phyloP scores from a whole-genome alignment of 2,329 filamentous ascomycete species.

The Phaeosphaeriaceae sp. region DNA sequence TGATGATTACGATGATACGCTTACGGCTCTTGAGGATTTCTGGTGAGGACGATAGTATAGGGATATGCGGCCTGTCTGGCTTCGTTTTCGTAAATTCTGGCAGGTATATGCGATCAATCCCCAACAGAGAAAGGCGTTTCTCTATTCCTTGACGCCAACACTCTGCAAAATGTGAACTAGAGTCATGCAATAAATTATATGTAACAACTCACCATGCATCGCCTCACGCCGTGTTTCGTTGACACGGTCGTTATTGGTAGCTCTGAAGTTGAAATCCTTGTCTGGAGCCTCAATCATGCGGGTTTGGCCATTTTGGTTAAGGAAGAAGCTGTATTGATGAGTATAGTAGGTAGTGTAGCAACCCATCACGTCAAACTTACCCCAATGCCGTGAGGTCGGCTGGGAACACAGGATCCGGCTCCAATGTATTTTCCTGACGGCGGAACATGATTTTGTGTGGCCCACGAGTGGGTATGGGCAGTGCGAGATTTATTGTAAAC shows the following conservation, averaged over 20 bases:
- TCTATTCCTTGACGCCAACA: conserved; percentile 68
- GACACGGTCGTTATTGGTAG: conserved; percentile 75
- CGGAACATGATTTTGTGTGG: conserved; percentile 69
- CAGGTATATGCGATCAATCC: conserved; percentile 66
- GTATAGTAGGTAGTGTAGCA: not conserved
- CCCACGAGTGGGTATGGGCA: not conserved
- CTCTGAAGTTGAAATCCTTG: conserved; percentile 75
- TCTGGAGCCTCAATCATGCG: conserved; percentile 71
- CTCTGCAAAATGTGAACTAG: conserved; percentile 52
- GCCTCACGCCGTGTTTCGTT: conserved; percentile 74
- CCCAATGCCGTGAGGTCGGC: conserved; percentile 73
- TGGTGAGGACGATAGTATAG: conserved; percentile 67
- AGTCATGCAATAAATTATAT: not conserved
- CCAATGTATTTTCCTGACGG: conserved; percentile 70
- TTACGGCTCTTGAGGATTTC: conserved; percentile 61
- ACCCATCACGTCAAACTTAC: conserved; percentile 53
- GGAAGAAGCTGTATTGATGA: conserved; percentile 68
- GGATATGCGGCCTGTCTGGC: conserved; percentile 63
- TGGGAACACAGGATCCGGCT: conserved; percentile 69
- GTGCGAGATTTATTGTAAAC: too few relatives aligned
- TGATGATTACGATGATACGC: conserved; percentile 76
- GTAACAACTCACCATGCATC: conserved; percentile 67
- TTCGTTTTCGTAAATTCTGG: conserved; percentile 59
- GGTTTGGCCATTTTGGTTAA: conserved; percentile 78
- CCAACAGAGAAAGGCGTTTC: conserved; percentile 65